Evolutionary conservation across 2,329 filamentous ascomycete genomes (phyloP).

Genomic region (Diaporthe vexans): DNA sequence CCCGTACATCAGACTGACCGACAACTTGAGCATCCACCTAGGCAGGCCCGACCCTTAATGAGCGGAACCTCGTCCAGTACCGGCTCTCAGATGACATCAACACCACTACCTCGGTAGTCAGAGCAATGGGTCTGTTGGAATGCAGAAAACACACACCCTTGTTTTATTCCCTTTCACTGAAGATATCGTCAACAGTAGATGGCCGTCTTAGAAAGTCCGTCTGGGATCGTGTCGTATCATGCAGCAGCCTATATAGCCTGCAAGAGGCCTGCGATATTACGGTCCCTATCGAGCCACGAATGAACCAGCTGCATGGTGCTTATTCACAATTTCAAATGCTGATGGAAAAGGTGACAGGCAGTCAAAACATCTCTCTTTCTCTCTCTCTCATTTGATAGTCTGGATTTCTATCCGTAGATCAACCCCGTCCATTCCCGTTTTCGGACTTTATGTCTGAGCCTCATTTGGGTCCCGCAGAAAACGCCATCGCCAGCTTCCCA

Average conservation of each 20-base stretch:
- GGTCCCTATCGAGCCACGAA: no score
- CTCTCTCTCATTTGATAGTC: slow-evolving; percentile 20
- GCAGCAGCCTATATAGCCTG: no score
- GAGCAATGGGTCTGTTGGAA: neutral
- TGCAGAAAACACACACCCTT: neutral
- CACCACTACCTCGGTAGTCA: no score
- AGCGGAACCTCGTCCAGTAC: neutral
- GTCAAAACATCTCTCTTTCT: slow-evolving; percentile 1
- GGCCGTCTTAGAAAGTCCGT: neutral
- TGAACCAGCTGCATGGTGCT: neutral
- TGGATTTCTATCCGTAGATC: slow-evolving; percentile 16
- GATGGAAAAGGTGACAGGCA: neutral
- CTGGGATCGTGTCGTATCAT: no score
- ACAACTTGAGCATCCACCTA: slow-evolving; percentile 7
- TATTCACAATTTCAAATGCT: neutral
- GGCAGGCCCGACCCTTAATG: neutral
- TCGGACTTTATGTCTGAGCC: slow-evolving; percentile 29
- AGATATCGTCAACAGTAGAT: neutral
- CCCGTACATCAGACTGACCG: neutral
- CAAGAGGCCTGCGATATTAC: no score
- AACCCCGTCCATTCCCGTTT: slow-evolving; percentile 19
- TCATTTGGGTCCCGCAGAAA: slow-evolving; percentile 19
- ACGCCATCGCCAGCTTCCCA: slow-evolving; percentile 18
- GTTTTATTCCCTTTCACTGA: neutral
- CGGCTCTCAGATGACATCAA: slow-evolving; percentile 8